Evolutionary conservation across 768 basidiomycete species (phyloP).

Genomic region (Lactarius akahatsu): DNA sequence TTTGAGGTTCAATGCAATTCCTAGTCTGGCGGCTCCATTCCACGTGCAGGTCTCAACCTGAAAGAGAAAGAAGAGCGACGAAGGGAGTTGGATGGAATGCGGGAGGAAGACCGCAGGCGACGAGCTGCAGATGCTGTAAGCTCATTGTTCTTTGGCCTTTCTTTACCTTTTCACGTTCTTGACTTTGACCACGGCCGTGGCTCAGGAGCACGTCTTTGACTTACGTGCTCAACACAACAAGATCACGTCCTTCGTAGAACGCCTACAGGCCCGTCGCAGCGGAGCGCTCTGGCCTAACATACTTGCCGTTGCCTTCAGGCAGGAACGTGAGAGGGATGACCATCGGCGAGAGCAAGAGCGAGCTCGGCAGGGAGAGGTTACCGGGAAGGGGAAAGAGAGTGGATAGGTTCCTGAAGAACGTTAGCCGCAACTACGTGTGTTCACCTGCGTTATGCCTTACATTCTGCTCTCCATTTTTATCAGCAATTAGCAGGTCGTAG

Average conservation of each 20-base stretch:
- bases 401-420: slow-evolving; percentile 19
- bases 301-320: slow-evolving; percentile 28
- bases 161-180: neutral
- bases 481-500: slow-evolving; percentile 21
- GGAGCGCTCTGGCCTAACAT: slow-evolving; percentile 30
- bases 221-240: slow-evolving; percentile 33
- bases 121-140: slow-evolving; percentile 30
- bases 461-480: slow-evolving; percentile 15
- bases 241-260: slow-evolving; percentile 31
- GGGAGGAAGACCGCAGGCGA: slow-evolving; percentile 34
- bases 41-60: slow-evolving; percentile 31
- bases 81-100: slow-evolving; percentile 33
- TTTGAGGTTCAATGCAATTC: slow-evolving; percentile 3
- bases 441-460: slow-evolving; percentile 11
- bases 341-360: slow-evolving; percentile 25
- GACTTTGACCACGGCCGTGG: neutral
- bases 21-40: slow-evolving; percentile 28
- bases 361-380: slow-evolving; percentile 6
- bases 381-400: slow-evolving; percentile 14
- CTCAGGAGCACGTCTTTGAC: slow-evolving; percentile 32
- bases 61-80: slow-evolving; percentile 34
- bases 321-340: slow-evolving; percentile 29
- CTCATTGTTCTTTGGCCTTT: neutral
- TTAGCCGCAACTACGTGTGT: slow-evolving; percentile 19
- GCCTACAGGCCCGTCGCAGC: slow-evolving; percentile 28